Percentiles rank a stretch among this genome's conserved stretches.
These are phyloP conservation scores for Microstegium vimineum DNA, from an alignment of 176 grass and related monocot species.

Conservation along the genomic window DNA sequence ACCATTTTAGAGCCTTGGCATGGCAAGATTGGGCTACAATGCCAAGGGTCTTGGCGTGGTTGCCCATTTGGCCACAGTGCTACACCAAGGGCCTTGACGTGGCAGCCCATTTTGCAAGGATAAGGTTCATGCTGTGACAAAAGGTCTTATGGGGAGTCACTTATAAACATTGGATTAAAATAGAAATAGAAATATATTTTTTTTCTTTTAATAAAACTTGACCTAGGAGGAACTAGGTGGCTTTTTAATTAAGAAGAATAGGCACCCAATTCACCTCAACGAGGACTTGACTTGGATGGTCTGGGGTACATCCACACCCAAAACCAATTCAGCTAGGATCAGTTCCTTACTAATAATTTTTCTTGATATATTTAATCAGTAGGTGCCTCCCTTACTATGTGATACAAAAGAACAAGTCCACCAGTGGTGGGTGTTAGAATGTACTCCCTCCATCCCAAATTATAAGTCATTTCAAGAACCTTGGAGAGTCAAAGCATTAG, in stretches of 20 bases:
- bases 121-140: not conserved
- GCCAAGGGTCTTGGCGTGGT: not conserved
- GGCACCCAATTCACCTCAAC: not conserved
- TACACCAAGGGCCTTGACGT: not conserved
- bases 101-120: not conserved
- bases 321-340: too few relatives aligned
- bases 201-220: not conserved
- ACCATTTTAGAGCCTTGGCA: not conserved
- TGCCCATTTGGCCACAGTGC: not conserved
- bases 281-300: too few relatives aligned
- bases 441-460: too few relatives aligned
- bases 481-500: too few relatives aligned
- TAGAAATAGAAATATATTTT: not conserved
- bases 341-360: not conserved
- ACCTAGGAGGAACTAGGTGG: not conserved
- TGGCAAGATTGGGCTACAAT: not conserved
- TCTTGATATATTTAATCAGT: not conserved
- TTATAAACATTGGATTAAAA: not conserved
- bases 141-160: not conserved
- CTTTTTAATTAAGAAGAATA: not conserved
- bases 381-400: not conserved
- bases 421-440: too few relatives aligned
- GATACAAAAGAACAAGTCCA: not conserved
- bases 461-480: too few relatives aligned
- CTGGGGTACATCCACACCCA: too few relatives aligned